Evolutionary conservation across 192 early-diverging fungal genomes (phyloP).

Genomic region (Coemansia sp.): DNA sequence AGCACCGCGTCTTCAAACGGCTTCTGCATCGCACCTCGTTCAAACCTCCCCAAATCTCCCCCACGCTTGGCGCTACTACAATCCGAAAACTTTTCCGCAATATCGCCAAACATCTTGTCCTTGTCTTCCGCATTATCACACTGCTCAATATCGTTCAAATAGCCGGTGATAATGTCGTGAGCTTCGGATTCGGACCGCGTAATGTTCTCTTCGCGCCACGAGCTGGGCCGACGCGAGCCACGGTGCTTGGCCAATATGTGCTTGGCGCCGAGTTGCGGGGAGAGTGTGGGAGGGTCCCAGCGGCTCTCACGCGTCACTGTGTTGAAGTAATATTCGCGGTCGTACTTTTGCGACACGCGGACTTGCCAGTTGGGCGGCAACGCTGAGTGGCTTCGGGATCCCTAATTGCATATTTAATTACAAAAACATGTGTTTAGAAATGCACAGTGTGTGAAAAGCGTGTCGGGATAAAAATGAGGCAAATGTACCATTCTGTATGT

Average conservation of each 20-base stretch:
- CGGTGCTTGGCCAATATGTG: slow-evolving; percentile 92
- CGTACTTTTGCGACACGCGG: slow-evolving; percentile 64
- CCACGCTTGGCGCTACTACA: slow-evolving; percentile 87
- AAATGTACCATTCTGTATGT: too few species aligned
- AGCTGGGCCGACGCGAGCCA: slow-evolving; percentile 80
- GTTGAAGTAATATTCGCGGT: slow-evolving; percentile 80
- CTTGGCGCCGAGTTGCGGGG: slow-evolving; percentile 54
- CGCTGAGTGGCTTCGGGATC: slow-evolving; percentile 20
- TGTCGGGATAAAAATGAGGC: too few species aligned
- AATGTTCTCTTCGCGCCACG: slow-evolving; percentile 89
- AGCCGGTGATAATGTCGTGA: slow-evolving; percentile 61
- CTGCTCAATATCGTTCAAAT: slow-evolving; percentile 46
- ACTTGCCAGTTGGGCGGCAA: slow-evolving; percentile 70
- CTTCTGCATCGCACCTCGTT: slow-evolving; percentile 86
- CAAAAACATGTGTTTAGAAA: not conserved
- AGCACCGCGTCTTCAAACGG: slow-evolving; percentile 89
- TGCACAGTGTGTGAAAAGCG: not conserved
- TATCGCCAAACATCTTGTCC: slow-evolving; percentile 62
- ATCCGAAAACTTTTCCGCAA: slow-evolving; percentile 82
- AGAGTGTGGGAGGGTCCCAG: slow-evolving; percentile 67
- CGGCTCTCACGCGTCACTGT: slow-evolving; percentile 66
- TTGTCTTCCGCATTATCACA: slow-evolving; percentile 16
- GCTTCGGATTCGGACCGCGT: slow-evolving; percentile 93
- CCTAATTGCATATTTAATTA: not conserved
- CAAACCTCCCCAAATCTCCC: slow-evolving; percentile 90